These are phyloP conservation scores for Mycosarcoma mackinlayi DNA, from an alignment of 1,284 basidiomycete genomes.

Conservation along the genomic window DNA sequence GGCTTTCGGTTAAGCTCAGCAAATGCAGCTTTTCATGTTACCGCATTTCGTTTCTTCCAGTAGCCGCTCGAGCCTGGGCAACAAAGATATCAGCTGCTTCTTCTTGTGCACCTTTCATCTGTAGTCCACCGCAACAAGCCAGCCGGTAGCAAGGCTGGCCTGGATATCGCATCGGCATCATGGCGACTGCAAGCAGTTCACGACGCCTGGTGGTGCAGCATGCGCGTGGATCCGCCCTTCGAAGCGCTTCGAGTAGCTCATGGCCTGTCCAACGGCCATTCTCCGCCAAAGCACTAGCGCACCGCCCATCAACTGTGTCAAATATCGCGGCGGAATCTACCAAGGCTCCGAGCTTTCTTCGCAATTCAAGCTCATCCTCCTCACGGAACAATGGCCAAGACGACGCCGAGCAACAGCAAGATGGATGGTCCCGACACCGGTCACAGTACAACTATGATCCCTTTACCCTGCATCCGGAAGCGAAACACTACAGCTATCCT, in stretches of 20 bases:
- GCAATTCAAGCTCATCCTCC: slow-evolving; percentile 8
- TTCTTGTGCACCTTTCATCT: neutral
- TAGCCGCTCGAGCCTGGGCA: neutral
- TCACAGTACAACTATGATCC: slow-evolving; percentile 67
- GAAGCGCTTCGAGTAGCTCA: neutral
- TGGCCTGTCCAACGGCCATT: neutral
- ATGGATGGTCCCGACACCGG: slow-evolving; percentile 52
- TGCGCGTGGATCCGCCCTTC: neutral
- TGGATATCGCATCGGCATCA: neutral
- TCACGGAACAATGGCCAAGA: slow-evolving; percentile 3
- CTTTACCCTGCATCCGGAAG: slow-evolving; percentile 56
- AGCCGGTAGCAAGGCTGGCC: no score
- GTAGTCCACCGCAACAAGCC: no score
- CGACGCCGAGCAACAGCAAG: slow-evolving; percentile 1
- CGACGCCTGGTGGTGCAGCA: slow-evolving; percentile 5
- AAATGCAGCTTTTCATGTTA: neutral
- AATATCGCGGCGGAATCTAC: neutral
- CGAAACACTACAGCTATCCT: slow-evolving; percentile 55
- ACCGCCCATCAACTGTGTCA: neutral
- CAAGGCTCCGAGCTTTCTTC: neutral
- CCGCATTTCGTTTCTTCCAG: neutral
- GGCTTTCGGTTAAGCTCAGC: slow-evolving; percentile 15
- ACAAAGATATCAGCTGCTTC: neutral
- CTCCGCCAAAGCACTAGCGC: neutral
- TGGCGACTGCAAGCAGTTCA: slow-evolving; percentile 5